phyloP scores from a whole-genome alignment of 495 filamentous ascomycete species.

The Aspergillus diversus region DNA sequence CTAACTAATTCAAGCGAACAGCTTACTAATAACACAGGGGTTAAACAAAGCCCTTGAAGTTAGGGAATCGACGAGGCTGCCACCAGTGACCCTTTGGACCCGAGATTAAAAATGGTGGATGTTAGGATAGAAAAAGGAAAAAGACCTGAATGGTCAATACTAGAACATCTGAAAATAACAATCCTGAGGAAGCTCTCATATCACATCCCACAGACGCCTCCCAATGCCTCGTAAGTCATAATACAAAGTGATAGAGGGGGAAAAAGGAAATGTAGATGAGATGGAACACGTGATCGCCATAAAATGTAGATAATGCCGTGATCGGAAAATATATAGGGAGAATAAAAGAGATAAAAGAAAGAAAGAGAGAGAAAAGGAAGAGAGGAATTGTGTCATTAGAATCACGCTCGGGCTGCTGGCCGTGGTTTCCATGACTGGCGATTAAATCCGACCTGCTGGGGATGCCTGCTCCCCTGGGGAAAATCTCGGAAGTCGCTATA shows the following conservation, averaged over 20 bases:
- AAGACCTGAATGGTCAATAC: background rate
- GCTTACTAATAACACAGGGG: too few species aligned
- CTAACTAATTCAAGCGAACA: too few species aligned
- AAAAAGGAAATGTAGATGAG: constrained; percentile 2
- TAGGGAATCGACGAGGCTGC: background rate
- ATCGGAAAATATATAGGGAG: constrained; percentile 21
- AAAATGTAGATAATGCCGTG: background rate
- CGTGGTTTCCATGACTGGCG: constrained; percentile 43
- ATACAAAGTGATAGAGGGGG: constrained; percentile 20
- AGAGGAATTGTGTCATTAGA: constrained; percentile 1
- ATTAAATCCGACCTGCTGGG: constrained; percentile 32
- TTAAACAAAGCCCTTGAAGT: too few species aligned
- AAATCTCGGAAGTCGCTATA: constrained; percentile 40
- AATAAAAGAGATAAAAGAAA: background rate
- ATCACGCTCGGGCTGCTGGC: constrained; percentile 39
- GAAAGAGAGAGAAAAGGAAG: constrained; percentile 1
- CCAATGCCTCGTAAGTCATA: constrained; percentile 27
- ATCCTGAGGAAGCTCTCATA: background rate
- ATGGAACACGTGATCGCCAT: background rate
- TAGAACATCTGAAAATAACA: background rate
- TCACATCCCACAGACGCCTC: constrained; percentile 22
- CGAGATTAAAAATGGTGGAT: background rate
- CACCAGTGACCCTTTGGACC: background rate
- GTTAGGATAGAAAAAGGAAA: background rate
- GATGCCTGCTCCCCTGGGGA: constrained; percentile 32